Evolutionary conservation across 164 flowering plant genomes (phyloP).

Genomic region (Magnolia kwangsiensis): DNA sequence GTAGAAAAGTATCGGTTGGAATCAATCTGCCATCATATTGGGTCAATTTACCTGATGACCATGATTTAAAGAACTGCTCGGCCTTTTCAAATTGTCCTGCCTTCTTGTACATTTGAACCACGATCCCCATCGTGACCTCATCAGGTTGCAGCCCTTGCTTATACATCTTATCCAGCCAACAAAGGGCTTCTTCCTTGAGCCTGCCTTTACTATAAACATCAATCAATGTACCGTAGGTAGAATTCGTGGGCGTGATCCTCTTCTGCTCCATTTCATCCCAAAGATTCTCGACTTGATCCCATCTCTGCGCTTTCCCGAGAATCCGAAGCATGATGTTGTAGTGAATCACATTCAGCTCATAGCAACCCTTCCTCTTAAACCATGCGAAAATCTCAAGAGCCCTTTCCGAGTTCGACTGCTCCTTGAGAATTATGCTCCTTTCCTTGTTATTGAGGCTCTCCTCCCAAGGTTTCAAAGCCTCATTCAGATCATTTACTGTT

Average conservation of each 20-base stretch:
- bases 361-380: slow-evolving; percentile 74
- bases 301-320: slow-evolving; percentile 68
- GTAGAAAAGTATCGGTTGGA: slow-evolving; percentile 9
- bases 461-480: slow-evolving; percentile 81
- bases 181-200: slow-evolving; percentile 52
- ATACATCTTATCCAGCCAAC: slow-evolving; percentile 70
- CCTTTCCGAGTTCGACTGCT: slow-evolving; percentile 73
- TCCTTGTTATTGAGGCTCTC: slow-evolving; percentile 55
- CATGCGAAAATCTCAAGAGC: slow-evolving; percentile 85
- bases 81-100: slow-evolving; percentile 76
- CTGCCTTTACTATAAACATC: slow-evolving; percentile 95
- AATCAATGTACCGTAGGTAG: slow-evolving; percentile 86
- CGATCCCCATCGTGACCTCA: slow-evolving; percentile 86
- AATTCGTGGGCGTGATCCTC: slow-evolving; percentile 56
- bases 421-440: slow-evolving; percentile 91
- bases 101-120: slow-evolving; percentile 74
- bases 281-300: slow-evolving; percentile 53
- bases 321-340: slow-evolving; percentile 81
- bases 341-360: slow-evolving; percentile 91
- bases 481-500: slow-evolving; percentile 47
- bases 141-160: slow-evolving; percentile 75
- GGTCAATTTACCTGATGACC: slow-evolving; percentile 45
- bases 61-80: slow-evolving; percentile 65
- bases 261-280: slow-evolving; percentile 65
- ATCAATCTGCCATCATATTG: slow-evolving; percentile 11